Conservation (phyloP, 2,329 filamentous ascomycete genomes). For the Fusarium nurragi region DNA sequence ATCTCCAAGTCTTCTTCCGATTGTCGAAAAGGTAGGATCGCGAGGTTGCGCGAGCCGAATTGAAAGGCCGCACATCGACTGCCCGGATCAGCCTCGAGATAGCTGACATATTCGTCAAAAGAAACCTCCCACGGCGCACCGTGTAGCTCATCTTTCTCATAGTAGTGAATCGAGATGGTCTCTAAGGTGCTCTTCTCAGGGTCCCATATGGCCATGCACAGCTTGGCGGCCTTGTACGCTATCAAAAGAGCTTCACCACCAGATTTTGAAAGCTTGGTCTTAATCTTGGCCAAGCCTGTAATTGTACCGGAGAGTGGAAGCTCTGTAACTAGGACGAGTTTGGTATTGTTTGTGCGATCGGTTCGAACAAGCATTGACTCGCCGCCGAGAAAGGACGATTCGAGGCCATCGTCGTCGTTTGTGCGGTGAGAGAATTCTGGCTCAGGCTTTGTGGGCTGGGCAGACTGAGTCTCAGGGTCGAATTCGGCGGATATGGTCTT, state of each 20-base stretch:
- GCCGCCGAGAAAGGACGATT: constrained; percentile 71
- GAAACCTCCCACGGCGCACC: constrained; percentile 83
- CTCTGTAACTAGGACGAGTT: constrained; percentile 86
- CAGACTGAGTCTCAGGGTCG: constrained; percentile 55
- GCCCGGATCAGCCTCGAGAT: constrained; percentile 86
- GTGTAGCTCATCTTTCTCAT: constrained; percentile 91
- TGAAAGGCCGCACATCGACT: constrained; percentile 94
- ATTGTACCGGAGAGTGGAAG: constrained; percentile 85
- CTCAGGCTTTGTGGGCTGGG: constrained; percentile 53
- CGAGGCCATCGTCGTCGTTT: constrained; percentile 70
- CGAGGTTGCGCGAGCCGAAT: constrained; percentile 87
- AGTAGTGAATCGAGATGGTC: constrained; percentile 96
- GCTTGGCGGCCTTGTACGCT: constrained; percentile 88
- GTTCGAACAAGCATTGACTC: constrained; percentile 70
- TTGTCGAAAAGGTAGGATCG: constrained; percentile 92
- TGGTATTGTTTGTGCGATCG: constrained; percentile 73
- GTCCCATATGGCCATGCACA: constrained; percentile 95
- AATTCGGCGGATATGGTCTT: constrained; percentile 73
- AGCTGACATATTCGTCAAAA: constrained; percentile 79
- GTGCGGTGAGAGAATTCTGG: constrained; percentile 62
- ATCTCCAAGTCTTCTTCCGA: constrained; percentile 87
- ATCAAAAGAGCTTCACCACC: constrained; percentile 86
- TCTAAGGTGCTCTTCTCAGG: constrained; percentile 79
- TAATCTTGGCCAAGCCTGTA: constrained; percentile 82
- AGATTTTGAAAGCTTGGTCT: constrained; percentile 75